phyloP scores from a whole-genome alignment of 306 rosid genomes.

The Pyrus pyrifolia region DNA sequence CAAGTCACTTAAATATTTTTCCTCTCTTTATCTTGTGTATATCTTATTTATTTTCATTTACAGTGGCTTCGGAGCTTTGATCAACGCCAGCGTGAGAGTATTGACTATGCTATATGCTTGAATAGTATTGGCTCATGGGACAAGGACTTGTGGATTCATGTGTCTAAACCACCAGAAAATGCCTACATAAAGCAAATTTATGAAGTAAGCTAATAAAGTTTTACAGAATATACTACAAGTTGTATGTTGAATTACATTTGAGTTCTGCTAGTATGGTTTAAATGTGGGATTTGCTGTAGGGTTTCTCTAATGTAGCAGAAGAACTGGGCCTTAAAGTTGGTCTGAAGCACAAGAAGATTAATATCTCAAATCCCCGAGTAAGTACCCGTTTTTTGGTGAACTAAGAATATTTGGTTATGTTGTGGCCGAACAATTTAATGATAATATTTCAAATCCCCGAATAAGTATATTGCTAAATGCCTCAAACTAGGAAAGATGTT shows the following conservation, averaged over 20 bases:
- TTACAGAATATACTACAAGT: background rate
- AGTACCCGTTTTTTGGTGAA: slow-evolving; percentile 21
- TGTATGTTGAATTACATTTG: slow-evolving; percentile 8
- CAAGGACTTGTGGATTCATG: slow-evolving; percentile 85
- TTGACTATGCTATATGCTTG: slow-evolving; percentile 93
- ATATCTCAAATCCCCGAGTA: slow-evolving; percentile 94
- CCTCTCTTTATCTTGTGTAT: slow-evolving; percentile 1
- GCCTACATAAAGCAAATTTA: slow-evolving; percentile 76
- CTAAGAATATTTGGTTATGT: background rate
- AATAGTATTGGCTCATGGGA: slow-evolving; percentile 95
- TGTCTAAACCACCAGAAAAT: slow-evolving; percentile 97
- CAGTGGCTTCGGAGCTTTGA: slow-evolving; percentile 99
- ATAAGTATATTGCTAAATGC: background rate
- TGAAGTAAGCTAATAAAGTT: slow-evolving; percentile 53
- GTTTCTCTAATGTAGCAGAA: slow-evolving; percentile 80
- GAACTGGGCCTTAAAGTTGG: slow-evolving; percentile 70
- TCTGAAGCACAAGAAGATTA: slow-evolving; percentile 97
- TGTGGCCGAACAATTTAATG: background rate
- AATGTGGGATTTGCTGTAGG: slow-evolving; percentile 47
- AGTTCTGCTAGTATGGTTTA: slow-evolving; percentile 1
- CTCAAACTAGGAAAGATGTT: background rate
- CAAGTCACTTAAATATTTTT: background rate
- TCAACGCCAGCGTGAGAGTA: slow-evolving; percentile 89
- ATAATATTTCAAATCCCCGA: too few relatives aligned
- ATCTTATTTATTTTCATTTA: slow-evolving; percentile 20